A percentile compares a stretch with the other conserved stretches of the same genome.
phyloP scores from a whole-genome alignment of 129 eudicot species.

The Rutidosis leptorrhynchoides region DNA sequence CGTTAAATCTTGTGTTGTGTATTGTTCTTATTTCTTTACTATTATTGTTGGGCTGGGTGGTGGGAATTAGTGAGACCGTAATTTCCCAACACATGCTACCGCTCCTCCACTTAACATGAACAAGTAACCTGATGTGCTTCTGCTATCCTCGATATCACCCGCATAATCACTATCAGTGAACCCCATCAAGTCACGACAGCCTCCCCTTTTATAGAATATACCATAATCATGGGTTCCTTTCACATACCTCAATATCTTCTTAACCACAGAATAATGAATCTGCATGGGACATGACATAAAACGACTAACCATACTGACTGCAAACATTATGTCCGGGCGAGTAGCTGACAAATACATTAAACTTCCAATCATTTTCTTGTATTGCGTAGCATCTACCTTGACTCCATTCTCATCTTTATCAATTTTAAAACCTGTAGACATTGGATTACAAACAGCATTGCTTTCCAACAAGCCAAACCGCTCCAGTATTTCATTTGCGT shows the following conservation, averaged over 20 bases:
- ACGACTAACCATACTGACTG: background rate
- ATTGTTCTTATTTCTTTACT: no score
- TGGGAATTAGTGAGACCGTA: no score
- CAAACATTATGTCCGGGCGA: background rate
- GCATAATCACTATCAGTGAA: background rate
- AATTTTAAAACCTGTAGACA: no score
- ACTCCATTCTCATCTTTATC: background rate
- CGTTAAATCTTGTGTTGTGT: no score
- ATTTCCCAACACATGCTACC: no score
- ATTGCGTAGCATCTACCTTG: background rate
- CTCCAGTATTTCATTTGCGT: no score
- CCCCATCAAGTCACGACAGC: background rate
- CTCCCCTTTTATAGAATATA: background rate
- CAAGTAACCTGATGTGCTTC: background rate
- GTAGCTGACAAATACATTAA: constrained; percentile 9
- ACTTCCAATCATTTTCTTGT: background rate
- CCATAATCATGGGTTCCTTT: background rate
- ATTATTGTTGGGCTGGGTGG: no score
- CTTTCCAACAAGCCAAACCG: no score
- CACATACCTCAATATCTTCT: background rate
- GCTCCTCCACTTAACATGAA: background rate
- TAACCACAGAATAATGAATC: background rate
- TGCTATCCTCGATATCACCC: no score
- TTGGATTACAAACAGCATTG: no score
- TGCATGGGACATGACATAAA: background rate